Evolutionary conservation across 2,329 filamentous ascomycete species (phyloP).

Genomic region (Diaporthe citrichinensis): DNA sequence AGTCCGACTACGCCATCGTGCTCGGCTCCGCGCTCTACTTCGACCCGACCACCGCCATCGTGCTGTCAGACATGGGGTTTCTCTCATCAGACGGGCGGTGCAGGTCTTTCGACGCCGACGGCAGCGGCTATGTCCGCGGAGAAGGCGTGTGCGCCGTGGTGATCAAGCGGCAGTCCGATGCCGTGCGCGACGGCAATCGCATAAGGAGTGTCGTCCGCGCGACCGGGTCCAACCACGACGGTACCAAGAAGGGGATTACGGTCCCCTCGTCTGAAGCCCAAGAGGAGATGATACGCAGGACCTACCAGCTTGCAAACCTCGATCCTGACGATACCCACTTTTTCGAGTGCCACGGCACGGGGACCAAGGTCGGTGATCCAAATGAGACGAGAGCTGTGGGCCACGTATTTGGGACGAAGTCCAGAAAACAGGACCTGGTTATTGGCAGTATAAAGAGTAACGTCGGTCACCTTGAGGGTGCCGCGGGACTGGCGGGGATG

Average conservation of each 20-base stretch:
- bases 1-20: conserved; percentile 52
- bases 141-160: conserved; percentile 60
- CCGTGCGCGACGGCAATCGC: conserved; percentile 57
- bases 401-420: background rate
- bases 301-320: conserved; percentile 38
- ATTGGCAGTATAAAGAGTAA: conserved; percentile 47
- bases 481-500: conserved; percentile 58
- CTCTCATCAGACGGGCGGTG: conserved; percentile 54
- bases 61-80: conserved; percentile 53
- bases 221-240: conserved; percentile 56
- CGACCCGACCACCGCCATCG: conserved; percentile 52
- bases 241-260: conserved; percentile 54
- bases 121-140: conserved; percentile 66
- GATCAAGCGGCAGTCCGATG: conserved; percentile 59
- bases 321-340: conserved; percentile 46
- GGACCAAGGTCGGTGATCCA: conserved; percentile 49
- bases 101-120: conserved; percentile 59
- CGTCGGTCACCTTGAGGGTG: conserved; percentile 55
- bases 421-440: conserved; percentile 47
- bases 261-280: conserved; percentile 65
- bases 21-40: conserved; percentile 53
- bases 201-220: conserved; percentile 53
- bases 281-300: conserved; percentile 49
- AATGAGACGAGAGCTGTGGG: conserved; percentile 43
- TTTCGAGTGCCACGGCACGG: conserved; percentile 29